A percentile compares a stretch with the other conserved stretches of the same genome.
These are phyloP conservation scores for Pythium aquatile DNA, from an alignment of 352 stramenopile genomes.

Conservation along the genomic window DNA sequence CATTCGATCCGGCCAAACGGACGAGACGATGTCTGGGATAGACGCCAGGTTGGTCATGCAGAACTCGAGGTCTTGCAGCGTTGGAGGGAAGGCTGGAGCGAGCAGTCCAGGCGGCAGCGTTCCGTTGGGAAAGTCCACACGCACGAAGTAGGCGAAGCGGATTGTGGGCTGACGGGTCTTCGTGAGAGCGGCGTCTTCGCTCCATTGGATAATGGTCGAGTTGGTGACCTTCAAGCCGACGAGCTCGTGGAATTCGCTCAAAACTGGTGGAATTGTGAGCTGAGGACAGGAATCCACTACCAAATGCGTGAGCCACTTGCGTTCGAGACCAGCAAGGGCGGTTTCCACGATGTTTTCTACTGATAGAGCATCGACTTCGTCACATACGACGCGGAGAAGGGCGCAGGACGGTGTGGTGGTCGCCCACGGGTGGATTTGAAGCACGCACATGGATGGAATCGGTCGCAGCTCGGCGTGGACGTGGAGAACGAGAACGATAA, in stretches of 20 bases:
- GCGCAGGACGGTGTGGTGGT: constrained; percentile 25
- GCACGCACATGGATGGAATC: constrained; percentile 17
- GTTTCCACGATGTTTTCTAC: neutral
- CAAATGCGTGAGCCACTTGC: constrained; percentile 25
- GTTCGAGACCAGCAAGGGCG: constrained; percentile 25
- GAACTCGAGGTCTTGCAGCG: constrained; percentile 17
- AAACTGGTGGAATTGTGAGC: constrained; percentile 27
- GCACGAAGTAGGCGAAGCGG: constrained; percentile 5
- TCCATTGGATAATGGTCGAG: constrained; percentile 35
- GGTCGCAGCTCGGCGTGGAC: constrained; percentile 24
- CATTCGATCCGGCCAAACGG: constrained; percentile 7
- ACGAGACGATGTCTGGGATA: constrained; percentile 11
- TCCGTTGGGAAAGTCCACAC: constrained; percentile 22
- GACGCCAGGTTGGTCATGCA: constrained; percentile 18
- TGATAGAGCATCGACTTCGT: constrained; percentile 9
- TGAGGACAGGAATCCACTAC: constrained; percentile 35
- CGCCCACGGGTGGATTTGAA: constrained; percentile 31
- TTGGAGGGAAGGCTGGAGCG: constrained; percentile 10
- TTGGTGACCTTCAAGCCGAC: constrained; percentile 46
- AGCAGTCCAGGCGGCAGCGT: constrained; percentile 12
- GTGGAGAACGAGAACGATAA: constrained; percentile 25
- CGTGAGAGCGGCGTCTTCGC: constrained; percentile 27
- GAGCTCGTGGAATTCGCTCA: constrained; percentile 32
- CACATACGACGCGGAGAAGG: constrained; percentile 28
- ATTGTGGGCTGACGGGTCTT: constrained; percentile 28